Base-by-base conservation (phyloP, 495 filamentous ascomycete genomes). In the Penicillium taxi region DNA sequence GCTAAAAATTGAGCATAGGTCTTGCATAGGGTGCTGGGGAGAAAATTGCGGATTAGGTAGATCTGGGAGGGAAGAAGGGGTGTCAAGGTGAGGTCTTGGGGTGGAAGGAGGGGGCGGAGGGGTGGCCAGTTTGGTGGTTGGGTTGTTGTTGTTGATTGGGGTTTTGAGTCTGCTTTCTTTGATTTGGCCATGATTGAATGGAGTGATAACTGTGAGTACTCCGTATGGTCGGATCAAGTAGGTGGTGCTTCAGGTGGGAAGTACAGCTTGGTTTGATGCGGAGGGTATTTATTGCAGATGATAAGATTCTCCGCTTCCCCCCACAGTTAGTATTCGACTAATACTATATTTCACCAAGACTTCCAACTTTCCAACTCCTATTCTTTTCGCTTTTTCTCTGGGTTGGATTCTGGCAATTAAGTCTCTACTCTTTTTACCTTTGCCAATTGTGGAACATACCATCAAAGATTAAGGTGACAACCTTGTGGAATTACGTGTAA, bases 1-100 rank as follows among this genome's bases (percentile, higher is more conserved):
- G 74, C 69, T 0, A 94, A 76, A 50, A 91, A 95, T 5, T 72
- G 70, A 9, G 86, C 73, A 59, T 90, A 94, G 25, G 73, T 80
- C 50, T 81, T 82, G 70, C 88, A 94, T 2, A 95, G 72, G 2
- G 68, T 73, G n/a, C 75, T 61, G 0, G 87, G 82, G 61, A 84
- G 88, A 56, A 96, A 83, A 43, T 80, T 82, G 7, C 74, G 69
- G 41, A 94, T 74, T 1, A 85, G 67, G 32, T 90, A 67, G 28
- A 96, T 83, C 55, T 94, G 88, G 39, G 67, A 58, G 1, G 65
- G 60, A 31, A 85, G 65, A 11, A 84, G 52, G 17, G 73, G 64
- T 6, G 69, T 59, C 17, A 86, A 64, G 20, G 45, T 48, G 2
- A 95, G 78, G 44, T 83, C 77, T 33, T 67, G 61, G 9, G 78